A percentile compares a stretch with the other conserved stretches of the same genome.
Conservation (phyloP, 306 rosid species). For the Delonix regia region DNA sequence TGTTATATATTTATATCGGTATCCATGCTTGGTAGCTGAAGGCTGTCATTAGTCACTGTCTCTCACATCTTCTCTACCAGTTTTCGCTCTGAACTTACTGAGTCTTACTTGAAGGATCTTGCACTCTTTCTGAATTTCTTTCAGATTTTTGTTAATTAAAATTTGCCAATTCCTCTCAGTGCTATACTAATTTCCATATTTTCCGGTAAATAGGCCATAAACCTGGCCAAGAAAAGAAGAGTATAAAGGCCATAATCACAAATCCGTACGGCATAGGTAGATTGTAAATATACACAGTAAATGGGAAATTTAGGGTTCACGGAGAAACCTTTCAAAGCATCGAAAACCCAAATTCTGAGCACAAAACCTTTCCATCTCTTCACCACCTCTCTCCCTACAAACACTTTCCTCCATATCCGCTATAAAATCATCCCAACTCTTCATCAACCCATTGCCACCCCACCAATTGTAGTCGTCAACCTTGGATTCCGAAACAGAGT, state of each 20-base stretch:
- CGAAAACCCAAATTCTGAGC: constrained; percentile 79
- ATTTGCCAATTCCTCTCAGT: neutral
- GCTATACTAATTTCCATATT: neutral
- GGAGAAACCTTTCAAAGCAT: constrained; percentile 83
- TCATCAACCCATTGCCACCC: constrained; percentile 33
- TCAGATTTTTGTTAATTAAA: neutral
- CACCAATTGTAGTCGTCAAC: constrained; percentile 45
- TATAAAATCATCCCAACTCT: constrained; percentile 68
- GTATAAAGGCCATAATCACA: neutral
- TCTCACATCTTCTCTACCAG: neutral
- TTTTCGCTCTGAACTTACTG: neutral
- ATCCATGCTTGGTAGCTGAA: too few species aligned
- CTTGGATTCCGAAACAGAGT: constrained; percentile 59
- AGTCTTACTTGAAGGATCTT: constrained; percentile 28
- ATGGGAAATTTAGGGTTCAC: constrained; percentile 50
- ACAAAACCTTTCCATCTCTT: constrained; percentile 75
- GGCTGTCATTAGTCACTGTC: too few species aligned
- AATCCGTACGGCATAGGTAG: neutral
- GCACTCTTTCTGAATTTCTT: constrained; percentile 19
- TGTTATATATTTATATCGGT: too few species aligned
- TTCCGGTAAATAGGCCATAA: neutral
- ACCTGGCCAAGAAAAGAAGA: too few species aligned
- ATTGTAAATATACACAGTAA: neutral
- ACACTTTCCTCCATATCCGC: constrained; percentile 83
- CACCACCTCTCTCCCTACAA: constrained; percentile 80